These are phyloP conservation scores for Scheffersomyces ergatensis DNA, from an alignment of 805 yeast species.

Conservation along the genomic window DNA sequence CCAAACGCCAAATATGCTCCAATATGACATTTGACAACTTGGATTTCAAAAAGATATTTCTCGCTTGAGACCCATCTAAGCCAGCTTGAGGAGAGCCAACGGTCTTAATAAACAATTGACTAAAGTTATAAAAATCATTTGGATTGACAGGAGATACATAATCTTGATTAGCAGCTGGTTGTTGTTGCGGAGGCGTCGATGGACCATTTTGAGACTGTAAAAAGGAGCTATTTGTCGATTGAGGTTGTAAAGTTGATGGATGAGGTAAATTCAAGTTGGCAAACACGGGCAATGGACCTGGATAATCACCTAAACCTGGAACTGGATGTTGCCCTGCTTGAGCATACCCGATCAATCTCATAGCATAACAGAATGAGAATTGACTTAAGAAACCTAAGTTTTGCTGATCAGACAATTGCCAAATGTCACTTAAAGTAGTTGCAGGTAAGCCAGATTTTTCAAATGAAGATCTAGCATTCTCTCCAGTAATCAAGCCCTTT, in stretches of 20 bases:
- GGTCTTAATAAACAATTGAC: slow-evolving; percentile 72
- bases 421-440: slow-evolving; percentile 76
- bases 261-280: slow-evolving; percentile 26
- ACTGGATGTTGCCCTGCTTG: slow-evolving; percentile 67
- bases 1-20: slow-evolving; percentile 87
- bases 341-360: slow-evolving; percentile 85
- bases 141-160: slow-evolving; percentile 52
- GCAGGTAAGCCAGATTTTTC: slow-evolving; percentile 86
- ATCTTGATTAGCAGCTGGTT: slow-evolving; percentile 25
- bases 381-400: slow-evolving; percentile 83
- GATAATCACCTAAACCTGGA: slow-evolving; percentile 48
- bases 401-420: slow-evolving; percentile 92
- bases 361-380: slow-evolving; percentile 77
- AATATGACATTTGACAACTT: slow-evolving; percentile 72
- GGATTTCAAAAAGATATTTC: slow-evolving; percentile 85
- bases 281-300: slow-evolving; percentile 68
- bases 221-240: slow-evolving; percentile 36
- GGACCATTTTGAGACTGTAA: slow-evolving; percentile 32
- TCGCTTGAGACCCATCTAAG: slow-evolving; percentile 79
- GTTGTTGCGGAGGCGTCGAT: slow-evolving; percentile 22
- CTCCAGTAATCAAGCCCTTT: slow-evolving; percentile 84
- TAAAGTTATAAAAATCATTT: slow-evolving; percentile 60
- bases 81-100: slow-evolving; percentile 50
- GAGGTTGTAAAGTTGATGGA: slow-evolving; percentile 25
- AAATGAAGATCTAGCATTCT: slow-evolving; percentile 74